These are phyloP conservation scores for Marasmius tenuissimus DNA, from an alignment of 1,284 basidiomycete genomes.

Conservation along the genomic window DNA sequence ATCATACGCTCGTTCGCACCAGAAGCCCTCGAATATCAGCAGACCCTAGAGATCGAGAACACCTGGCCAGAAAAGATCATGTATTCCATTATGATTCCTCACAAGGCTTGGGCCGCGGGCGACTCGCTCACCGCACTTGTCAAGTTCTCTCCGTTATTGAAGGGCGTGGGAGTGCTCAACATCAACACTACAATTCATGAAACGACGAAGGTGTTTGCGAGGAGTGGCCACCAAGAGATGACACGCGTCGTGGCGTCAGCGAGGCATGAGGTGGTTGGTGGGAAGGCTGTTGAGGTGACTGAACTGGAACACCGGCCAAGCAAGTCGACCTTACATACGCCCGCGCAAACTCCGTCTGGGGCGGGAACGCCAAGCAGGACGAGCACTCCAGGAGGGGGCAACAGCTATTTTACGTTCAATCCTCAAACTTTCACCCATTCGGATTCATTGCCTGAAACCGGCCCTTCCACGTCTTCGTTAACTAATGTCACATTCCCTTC, in stretches of 20 bases:
- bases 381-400: conserved; percentile 14
- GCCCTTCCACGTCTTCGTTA: conserved; percentile 12
- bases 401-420: conserved; percentile 18
- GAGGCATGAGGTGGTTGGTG: conserved; percentile 73
- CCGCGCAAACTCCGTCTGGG: conserved; percentile 11
- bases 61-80: conserved; percentile 96
- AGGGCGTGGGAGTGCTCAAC: conserved; percentile 75
- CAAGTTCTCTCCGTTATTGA: conserved; percentile 85
- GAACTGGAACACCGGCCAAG: conserved; percentile 30
- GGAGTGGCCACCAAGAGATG: conserved; percentile 59
- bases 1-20: conserved; percentile 74
- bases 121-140: conserved; percentile 79
- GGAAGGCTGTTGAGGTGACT: conserved; percentile 51
- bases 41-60: conserved; percentile 92
- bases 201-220: conserved; percentile 63
- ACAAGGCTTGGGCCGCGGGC: conserved; percentile 90
- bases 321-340: conserved; percentile 7
- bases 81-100: conserved; percentile 85
- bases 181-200: conserved; percentile 77
- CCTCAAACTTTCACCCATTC: conserved; percentile 11
- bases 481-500: conserved; percentile 13
- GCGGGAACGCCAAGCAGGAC: conserved; percentile 25
- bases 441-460: conserved; percentile 6
- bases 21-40: conserved; percentile 92
- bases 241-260: conserved; percentile 62